These are phyloP conservation scores for Heritiera fomes DNA, from an alignment of 345 rosid genomes.

Conservation along the genomic window DNA sequence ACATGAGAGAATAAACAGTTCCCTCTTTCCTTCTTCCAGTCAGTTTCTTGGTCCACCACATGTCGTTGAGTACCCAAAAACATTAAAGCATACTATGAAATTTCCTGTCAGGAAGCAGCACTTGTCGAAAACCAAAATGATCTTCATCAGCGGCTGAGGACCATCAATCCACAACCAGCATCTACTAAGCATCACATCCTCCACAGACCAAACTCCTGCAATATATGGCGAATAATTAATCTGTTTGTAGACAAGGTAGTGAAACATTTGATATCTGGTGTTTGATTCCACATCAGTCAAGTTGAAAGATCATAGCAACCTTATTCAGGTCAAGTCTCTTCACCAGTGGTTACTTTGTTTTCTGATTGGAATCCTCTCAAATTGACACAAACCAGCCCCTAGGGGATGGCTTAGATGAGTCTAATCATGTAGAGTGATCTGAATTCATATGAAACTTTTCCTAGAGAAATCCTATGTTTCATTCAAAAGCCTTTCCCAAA, in stretches of 20 bases:
- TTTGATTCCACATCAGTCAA: not conserved
- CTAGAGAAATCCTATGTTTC: not conserved
- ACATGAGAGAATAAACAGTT: constrained; percentile 15
- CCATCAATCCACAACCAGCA: not conserved
- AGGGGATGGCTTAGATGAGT: not conserved
- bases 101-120: not conserved
- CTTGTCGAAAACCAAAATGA: not conserved
- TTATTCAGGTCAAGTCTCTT: not conserved
- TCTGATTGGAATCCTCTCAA: not conserved
- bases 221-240: not conserved
- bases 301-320: not conserved
- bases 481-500: not conserved
- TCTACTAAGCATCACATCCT: constrained; percentile 2
- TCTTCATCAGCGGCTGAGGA: not conserved
- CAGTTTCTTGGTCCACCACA: not conserved
- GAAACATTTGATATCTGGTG: constrained; percentile 3
- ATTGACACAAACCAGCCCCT: not conserved
- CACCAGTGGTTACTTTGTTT: not conserved
- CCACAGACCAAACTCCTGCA: constrained; percentile 22
- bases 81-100: not conserved
- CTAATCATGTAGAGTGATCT: not conserved
- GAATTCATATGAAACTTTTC: not conserved
- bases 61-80: not conserved
- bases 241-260: not conserved
- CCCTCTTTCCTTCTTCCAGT: not conserved